Evolutionary conservation across 495 filamentous ascomycete genomes (phyloP).

Genomic region (Margaritispora aquatica): DNA sequence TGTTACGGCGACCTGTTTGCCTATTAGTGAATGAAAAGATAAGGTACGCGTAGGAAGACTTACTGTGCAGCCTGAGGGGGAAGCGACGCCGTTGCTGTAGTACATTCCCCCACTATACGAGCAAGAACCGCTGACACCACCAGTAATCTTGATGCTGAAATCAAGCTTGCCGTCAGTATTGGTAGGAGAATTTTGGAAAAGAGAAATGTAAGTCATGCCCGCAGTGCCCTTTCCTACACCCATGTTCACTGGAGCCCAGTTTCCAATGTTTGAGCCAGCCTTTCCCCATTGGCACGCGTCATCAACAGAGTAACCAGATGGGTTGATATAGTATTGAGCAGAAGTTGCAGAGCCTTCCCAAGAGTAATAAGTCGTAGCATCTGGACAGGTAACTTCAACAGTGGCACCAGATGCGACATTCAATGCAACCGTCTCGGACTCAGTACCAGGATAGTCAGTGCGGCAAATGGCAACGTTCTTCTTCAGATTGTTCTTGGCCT

Average conservation of each 20-base stretch:
- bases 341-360: constrained; percentile 72
- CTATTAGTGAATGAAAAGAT: constrained; percentile 5
- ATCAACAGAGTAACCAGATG: constrained; percentile 54
- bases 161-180: constrained; percentile 55
- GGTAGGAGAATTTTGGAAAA: constrained; percentile 62
- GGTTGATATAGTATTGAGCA: constrained; percentile 97
- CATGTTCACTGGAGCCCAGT: constrained; percentile 86
- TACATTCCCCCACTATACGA: constrained; percentile 62
- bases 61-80: constrained; percentile 65
- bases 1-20: constrained; percentile 12
- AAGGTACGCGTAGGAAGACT: constrained; percentile 21
- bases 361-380: constrained; percentile 62
- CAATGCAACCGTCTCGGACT: constrained; percentile 77
- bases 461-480: constrained; percentile 73
- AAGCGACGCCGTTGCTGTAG: constrained; percentile 39
- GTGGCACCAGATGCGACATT: constrained; percentile 47
- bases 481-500: constrained; percentile 64
- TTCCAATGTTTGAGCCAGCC: constrained; percentile 53
- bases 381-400: constrained; percentile 65
- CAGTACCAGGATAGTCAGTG: constrained; percentile 91
- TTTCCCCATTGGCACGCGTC: constrained; percentile 74
- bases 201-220: constrained; percentile 71
- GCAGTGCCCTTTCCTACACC: constrained; percentile 63
- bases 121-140: constrained; percentile 62
- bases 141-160: constrained; percentile 67